These are phyloP conservation scores for Keithomyces neogunnii DNA, from an alignment of 2,329 filamentous ascomycete species.

Conservation along the genomic window DNA sequence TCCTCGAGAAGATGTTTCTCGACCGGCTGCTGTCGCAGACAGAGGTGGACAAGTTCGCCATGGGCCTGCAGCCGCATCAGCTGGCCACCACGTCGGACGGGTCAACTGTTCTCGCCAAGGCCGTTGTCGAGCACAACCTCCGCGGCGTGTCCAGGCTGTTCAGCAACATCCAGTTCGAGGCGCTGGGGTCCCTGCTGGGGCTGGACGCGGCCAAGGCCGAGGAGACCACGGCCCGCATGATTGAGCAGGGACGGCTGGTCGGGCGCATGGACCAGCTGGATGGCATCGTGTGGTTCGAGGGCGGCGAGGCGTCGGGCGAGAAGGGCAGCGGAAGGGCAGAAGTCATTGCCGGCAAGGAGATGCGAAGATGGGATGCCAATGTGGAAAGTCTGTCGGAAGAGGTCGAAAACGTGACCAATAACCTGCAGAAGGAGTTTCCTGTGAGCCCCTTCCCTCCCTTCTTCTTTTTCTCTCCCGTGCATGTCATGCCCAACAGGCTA, in stretches of 20 bases:
- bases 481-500: not conserved
- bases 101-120: constrained; percentile 84
- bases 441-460: constrained; percentile 25
- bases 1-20: constrained; percentile 96
- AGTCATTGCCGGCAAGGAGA: constrained; percentile 56
- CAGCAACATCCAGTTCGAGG: constrained; percentile 67
- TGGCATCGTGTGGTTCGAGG: constrained; percentile 78
- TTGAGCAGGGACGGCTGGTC: constrained; percentile 82
- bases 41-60: constrained; percentile 83
- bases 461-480: not conserved
- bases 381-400: constrained; percentile 82
- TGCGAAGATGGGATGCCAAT: constrained; percentile 82
- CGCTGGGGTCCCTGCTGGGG: constrained; percentile 68
- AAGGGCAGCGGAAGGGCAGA: constrained; percentile 59
- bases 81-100: constrained; percentile 84
- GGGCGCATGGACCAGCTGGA: constrained; percentile 94
- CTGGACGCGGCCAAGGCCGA: constrained; percentile 76
- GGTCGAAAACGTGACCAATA: constrained; percentile 76
- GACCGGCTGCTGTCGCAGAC: constrained; percentile 70
- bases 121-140: constrained; percentile 93
- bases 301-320: constrained; percentile 59
- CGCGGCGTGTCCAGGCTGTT: constrained; percentile 76
- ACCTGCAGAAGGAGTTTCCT: constrained; percentile 74
- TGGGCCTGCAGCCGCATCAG: constrained; percentile 76
- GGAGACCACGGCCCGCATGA: constrained; percentile 87